A percentile compares a stretch with the other conserved stretches of the same genome.
Conservation (phyloP, 1,139 yeast species). For the Geotrichum australiense region DNA sequence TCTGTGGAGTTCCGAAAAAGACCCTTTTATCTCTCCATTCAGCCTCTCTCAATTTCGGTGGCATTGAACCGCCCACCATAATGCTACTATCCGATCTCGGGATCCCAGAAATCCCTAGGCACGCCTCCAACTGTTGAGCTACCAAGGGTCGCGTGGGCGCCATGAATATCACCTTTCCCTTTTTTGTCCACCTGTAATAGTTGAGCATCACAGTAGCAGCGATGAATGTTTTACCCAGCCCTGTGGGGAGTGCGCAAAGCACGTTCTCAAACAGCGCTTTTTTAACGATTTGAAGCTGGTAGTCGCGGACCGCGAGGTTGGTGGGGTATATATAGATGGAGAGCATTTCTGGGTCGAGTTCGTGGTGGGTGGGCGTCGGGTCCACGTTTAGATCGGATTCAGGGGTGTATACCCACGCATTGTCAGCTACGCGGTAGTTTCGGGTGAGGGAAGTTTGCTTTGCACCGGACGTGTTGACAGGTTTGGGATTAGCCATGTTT, state of each 20-base stretch:
- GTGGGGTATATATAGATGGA: constrained; percentile 71
- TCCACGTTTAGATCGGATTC: constrained; percentile 2
- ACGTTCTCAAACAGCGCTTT: constrained; percentile 67
- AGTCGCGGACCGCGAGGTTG: constrained; percentile 75
- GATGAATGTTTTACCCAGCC: constrained; percentile 93
- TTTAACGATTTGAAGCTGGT: constrained; percentile 74
- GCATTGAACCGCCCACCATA: constrained; percentile 48
- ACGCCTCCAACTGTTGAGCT: constrained; percentile 95
- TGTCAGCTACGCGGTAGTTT: constrained; percentile 5
- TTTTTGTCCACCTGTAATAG: constrained; percentile 73
- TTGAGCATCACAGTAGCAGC: constrained; percentile 93
- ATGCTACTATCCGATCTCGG: constrained; percentile 73
- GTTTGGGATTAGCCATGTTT: no score
- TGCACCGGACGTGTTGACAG: background rate
- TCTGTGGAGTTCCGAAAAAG: constrained; percentile 94
- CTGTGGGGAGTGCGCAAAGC: constrained; percentile 92
- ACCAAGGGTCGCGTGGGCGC: constrained; percentile 97
- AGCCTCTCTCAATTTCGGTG: constrained; percentile 42
- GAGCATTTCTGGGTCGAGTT: constrained; percentile 39
- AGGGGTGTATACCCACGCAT: constrained; percentile 10
- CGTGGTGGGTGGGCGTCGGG: constrained; percentile 33
- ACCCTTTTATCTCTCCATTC: constrained; percentile 75
- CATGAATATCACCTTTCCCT: constrained; percentile 77
- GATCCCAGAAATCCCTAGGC: constrained; percentile 80
- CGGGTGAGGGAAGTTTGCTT: constrained; percentile 8